Conservation (phyloP, 768 basidiomycete genomes). For the Cystofilobasidium macerans region DNA sequence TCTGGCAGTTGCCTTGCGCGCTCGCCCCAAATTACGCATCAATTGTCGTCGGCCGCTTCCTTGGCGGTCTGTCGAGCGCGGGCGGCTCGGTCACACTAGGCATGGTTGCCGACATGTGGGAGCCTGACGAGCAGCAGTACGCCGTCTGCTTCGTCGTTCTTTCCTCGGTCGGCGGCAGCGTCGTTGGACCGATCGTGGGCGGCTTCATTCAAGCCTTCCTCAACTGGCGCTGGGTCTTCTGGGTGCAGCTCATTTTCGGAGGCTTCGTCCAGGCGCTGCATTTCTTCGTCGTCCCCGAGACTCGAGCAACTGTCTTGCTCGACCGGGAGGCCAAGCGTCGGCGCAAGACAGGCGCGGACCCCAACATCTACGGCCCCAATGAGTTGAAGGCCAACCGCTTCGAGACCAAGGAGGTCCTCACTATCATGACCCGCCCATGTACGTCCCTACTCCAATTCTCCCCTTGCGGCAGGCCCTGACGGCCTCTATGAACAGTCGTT, state of each 20-base stretch:
- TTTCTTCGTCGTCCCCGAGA: constrained; percentile 34
- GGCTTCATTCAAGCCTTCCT: constrained; percentile 26
- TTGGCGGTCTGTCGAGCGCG: constrained; percentile 36
- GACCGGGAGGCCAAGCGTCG: constrained; percentile 30
- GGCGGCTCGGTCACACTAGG: constrained; percentile 35
- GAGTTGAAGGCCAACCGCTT: constrained; percentile 31
- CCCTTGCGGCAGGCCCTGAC: no score
- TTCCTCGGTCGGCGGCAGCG: constrained; percentile 29
- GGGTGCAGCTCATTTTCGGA: constrained; percentile 35
- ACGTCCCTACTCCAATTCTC: not conserved
- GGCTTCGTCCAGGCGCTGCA: constrained; percentile 32
- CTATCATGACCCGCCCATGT: constrained; percentile 29
- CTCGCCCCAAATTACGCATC: constrained; percentile 33
- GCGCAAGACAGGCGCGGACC: constrained; percentile 28
- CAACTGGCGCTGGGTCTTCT: constrained; percentile 28
- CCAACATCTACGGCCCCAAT: constrained; percentile 32
- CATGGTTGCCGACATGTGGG: constrained; percentile 36
- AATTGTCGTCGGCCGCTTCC: constrained; percentile 31
- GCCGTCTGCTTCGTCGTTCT: constrained; percentile 35
- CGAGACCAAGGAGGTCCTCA: constrained; percentile 22
- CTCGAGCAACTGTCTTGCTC: constrained; percentile 31
- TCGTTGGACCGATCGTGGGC: constrained; percentile 31
- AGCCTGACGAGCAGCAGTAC: constrained; percentile 32
- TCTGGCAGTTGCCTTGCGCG: constrained; percentile 33
- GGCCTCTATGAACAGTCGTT: not conserved